Evolutionary conservation across 1,139 yeast species (phyloP), one percentile per base, ranked within the genome.

Genomic region (Trichomonascaceae sp.): DNA sequence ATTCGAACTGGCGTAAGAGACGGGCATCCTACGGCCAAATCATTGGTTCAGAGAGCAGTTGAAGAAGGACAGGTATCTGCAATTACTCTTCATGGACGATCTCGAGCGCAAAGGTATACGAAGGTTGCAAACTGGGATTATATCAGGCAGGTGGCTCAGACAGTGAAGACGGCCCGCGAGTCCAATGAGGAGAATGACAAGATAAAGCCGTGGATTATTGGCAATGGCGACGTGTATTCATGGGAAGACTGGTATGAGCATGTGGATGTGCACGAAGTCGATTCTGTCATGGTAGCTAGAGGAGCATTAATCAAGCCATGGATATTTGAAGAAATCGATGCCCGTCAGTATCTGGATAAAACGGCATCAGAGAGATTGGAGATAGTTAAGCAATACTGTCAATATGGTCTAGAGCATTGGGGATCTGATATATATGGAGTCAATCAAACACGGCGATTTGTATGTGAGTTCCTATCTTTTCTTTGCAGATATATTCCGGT

Each of bases 271-370:
- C 81, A 81, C 39, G 87, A 89, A 17, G 83, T 91, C 53, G 99
- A 95, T 71, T 83, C 95, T 41, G 95, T 90, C 20, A 93, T 95
- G 98, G 91, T 95, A 54, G 99, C 99, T 1, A 81, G 99, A 64
- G 99, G 98, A 53, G 98, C 98, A 0, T 80, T 93, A 61, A 91
- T 95, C 69, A 93, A 95, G 71, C 99, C 99, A 49, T 93, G 99
- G 99, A 88, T 93, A 50, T 93, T 93, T 65, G 98, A 95, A 73
- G 99, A 93, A 72, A 82, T 95, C 53, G 95, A 91, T 55, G 78
- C 95, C 8, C 83, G 83, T 64, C 98, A 93, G 70, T 85, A 90
- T 67, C 72, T 93, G 60, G 99, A 93, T 70, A 95, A 93, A 71
- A 77, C 89, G 2, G 84, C 96, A n/a, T 75, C 84, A 43, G 97